Percentiles rank a stretch among this genome's conserved stretches.
phyloP scores from a whole-genome alignment of 169 alveolate genomes.

The Plasmodium yoelii region DNA sequence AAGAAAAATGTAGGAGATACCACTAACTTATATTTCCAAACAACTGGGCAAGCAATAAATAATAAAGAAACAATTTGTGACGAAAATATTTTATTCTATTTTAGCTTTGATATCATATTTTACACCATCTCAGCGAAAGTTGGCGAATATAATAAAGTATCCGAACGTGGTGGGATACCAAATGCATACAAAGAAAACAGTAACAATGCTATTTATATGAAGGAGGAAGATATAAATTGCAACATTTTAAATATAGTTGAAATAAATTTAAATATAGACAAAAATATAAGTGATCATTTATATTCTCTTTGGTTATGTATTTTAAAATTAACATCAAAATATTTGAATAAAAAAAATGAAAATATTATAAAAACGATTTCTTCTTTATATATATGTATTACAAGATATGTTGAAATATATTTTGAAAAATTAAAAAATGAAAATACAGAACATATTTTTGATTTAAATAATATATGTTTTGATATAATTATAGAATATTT shows the following conservation, averaged over 20 bases:
- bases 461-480: slow-evolving; percentile 37
- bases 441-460: background rate
- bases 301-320: slow-evolving; percentile 59
- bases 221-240: background rate
- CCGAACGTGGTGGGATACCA: background rate
- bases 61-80: slow-evolving; percentile 19
- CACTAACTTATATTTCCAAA: background rate
- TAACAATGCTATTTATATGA: background rate
- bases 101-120: slow-evolving; percentile 52
- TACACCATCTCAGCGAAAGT: slow-evolving; percentile 41
- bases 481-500: slow-evolving; percentile 63
- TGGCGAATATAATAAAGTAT: background rate
- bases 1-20: too few relatives aligned
- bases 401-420: slow-evolving; percentile 16
- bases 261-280: slow-evolving; percentile 47
- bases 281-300: slow-evolving; percentile 50
- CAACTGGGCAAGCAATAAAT: background rate
- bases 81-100: slow-evolving; percentile 43
- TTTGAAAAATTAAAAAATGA: slow-evolving; percentile 15
- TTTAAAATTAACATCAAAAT: slow-evolving; percentile 30
- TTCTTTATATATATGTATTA: slow-evolving; percentile 33
- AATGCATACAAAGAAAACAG: background rate
- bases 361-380: slow-evolving; percentile 34
- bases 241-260: background rate
- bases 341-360: slow-evolving; percentile 26